A percentile compares a stretch with the other conserved stretches of the same genome.
These are phyloP conservation scores for Aspergillus fumigatus DNA, from an alignment of 2,329 filamentous ascomycete genomes.

Conservation along the genomic window DNA sequence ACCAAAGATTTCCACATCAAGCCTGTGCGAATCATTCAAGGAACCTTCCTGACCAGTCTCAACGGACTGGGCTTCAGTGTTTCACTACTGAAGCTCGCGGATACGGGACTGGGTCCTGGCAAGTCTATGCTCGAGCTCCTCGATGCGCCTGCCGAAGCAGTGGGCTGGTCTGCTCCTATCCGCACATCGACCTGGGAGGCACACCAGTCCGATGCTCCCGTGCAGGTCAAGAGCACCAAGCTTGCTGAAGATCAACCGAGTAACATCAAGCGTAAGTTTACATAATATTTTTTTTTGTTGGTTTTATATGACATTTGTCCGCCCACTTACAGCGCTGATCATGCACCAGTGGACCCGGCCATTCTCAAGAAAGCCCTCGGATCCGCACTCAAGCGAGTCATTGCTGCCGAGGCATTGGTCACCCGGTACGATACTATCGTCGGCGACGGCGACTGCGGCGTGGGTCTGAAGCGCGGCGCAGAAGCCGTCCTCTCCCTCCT, in stretches of 20 bases:
- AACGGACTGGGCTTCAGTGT: constrained; percentile 70
- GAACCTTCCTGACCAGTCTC: constrained; percentile 68
- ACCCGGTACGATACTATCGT: constrained; percentile 73
- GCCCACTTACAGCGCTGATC: constrained; percentile 5
- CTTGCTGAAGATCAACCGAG: constrained; percentile 47
- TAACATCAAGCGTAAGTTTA: constrained; percentile 47
- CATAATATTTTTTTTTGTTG: too few relatives aligned
- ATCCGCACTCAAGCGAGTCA: constrained; percentile 54
- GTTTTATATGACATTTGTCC: neutral
- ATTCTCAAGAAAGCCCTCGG: constrained; percentile 51
- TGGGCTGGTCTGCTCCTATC: constrained; percentile 62
- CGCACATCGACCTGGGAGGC: constrained; percentile 54
- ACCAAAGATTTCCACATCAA: constrained; percentile 55
- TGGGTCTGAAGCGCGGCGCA: constrained; percentile 80
- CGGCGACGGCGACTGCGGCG: constrained; percentile 86
- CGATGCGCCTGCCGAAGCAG: constrained; percentile 63
- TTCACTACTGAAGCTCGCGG: constrained; percentile 58
- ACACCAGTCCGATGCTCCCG: constrained; percentile 39
- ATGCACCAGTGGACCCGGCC: constrained; percentile 43
- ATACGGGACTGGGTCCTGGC: constrained; percentile 53
- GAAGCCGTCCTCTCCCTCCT: constrained; percentile 54
- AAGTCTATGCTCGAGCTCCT: constrained; percentile 60
- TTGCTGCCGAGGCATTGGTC: constrained; percentile 60
- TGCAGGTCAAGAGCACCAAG: constrained; percentile 39
- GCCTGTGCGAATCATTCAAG: constrained; percentile 58